Base-by-base conservation (phyloP, 768 basidiomycete genomes). In the Gloeostereum incarnatum region DNA sequence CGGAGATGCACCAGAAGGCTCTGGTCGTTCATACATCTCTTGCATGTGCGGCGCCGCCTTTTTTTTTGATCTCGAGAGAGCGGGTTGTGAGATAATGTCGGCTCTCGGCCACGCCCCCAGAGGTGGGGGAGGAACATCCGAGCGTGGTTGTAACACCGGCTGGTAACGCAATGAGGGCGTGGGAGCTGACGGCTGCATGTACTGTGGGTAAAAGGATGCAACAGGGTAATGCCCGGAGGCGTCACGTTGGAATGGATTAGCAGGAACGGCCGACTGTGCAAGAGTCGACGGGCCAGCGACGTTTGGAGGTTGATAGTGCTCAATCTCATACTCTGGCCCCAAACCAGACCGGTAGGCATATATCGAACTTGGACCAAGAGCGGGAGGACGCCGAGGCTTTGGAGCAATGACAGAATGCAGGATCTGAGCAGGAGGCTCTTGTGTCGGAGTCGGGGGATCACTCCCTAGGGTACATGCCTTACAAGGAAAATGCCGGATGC, bases 91-190 rank as follows among this genome's bases (percentile, higher is more conserved):
- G 17, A 62, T 49, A 10, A 59, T 55, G 45, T 76, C 65, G 8
- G 50, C 47, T 16, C 69, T 66, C 25, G 75, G 78, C 76, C 78
- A 78, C 23, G 71, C 55, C 13, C 73, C 71, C 1, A 78, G 53
- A 3, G 69, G 71, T 19, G 67, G 58, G 21, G 71, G 66, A 35
- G 48, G 33, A 36, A 50, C 30, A 10, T 42, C 38, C 21, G 30
- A 11, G 37, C 26, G 14, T 38, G 25, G 6, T 37, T 6, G 17
- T 31, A 30, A 6, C 8, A 29, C 8, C 30, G 38, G 14, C 35
- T 36, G 27, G 32, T 8, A 16, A 26, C 35, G 24, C 18, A 34
- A 37, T 17, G n/a, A 25, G 21, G n/a, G 31, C 13, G 35, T 22
- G 26, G 22, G 43, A 33, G 44, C 43, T 42, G 36, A 55, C 32